Conservation (phyloP, 2,329 filamentous ascomycete species). For the Diaporthe sp. region DNA sequence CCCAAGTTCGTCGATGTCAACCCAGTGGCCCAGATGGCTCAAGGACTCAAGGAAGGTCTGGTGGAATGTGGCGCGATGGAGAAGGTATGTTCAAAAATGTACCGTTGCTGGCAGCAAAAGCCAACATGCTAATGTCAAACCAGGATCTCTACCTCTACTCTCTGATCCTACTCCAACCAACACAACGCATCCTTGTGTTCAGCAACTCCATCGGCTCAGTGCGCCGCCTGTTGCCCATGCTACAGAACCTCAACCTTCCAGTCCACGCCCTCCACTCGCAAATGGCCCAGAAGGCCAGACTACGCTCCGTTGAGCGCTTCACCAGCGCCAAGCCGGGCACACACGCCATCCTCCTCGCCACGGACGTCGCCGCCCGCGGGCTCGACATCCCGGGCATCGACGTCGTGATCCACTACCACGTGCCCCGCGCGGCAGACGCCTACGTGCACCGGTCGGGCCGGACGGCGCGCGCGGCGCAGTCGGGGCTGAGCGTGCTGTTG, state of each 20-base stretch:
- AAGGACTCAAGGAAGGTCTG: conserved; percentile 86
- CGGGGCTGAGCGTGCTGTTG: conserved; percentile 86
- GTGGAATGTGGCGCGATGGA: conserved; percentile 94
- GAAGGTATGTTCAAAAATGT: conserved; percentile 69
- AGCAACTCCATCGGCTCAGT: conserved; percentile 96
- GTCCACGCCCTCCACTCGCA: conserved; percentile 88
- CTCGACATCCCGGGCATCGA: conserved; percentile 93
- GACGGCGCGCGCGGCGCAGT: conserved; percentile 85
- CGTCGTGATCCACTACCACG: conserved; percentile 93
- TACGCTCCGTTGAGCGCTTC: conserved; percentile 94
- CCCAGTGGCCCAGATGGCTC: conserved; percentile 88
- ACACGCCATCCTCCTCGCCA: conserved; percentile 83
- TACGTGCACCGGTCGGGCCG: conserved; percentile 97
- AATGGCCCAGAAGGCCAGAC: conserved; percentile 94
- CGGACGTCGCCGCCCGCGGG: conserved; percentile 92
- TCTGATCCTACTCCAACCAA: conserved; percentile 84
- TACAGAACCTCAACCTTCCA: conserved; percentile 84
- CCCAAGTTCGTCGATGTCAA: conserved; percentile 95
- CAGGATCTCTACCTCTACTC: conserved; percentile 94
- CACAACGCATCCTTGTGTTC: conserved; percentile 87
- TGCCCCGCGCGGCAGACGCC: conserved; percentile 89
- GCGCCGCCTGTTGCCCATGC: conserved; percentile 84
- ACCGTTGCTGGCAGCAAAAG: conserved; percentile 36
- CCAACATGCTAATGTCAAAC: conserved; percentile 40
- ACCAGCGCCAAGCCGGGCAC: conserved; percentile 69